A percentile compares a stretch with the other conserved stretches of the same genome.
These are phyloP conservation scores for Apiospora aurea DNA, from an alignment of 2,329 filamentous ascomycete species.

Conservation along the genomic window DNA sequence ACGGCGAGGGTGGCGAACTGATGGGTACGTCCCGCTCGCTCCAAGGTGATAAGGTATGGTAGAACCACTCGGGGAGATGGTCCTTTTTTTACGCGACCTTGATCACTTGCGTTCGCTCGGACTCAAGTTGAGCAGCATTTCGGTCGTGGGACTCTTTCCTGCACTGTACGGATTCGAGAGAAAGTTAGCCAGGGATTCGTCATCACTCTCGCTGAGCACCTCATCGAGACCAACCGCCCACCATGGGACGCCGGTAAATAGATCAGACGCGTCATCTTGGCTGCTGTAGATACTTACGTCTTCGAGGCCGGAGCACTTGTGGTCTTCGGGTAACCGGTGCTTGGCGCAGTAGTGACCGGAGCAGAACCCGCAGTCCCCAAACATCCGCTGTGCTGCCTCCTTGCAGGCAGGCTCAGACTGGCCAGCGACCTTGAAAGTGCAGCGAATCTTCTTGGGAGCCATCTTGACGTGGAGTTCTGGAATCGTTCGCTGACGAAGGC, in stretches of 20 bases:
- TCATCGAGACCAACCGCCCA: slow-evolving; percentile 52
- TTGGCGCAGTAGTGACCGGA: slow-evolving; percentile 92
- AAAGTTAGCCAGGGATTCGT: slow-evolving; percentile 46
- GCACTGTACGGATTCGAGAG: slow-evolving; percentile 61
- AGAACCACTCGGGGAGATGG: slow-evolving; percentile 17
- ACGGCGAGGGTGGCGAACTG: slow-evolving; percentile 1
- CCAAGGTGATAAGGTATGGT: not conserved
- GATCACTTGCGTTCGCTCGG: slow-evolving; percentile 92
- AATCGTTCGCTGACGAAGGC: not conserved
- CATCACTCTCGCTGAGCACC: slow-evolving; percentile 41
- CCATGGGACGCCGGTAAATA: slow-evolving; percentile 37
- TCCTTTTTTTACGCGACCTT: slow-evolving; percentile 73
- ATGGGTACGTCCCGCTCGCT: slow-evolving; percentile 1
- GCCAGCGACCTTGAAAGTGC: slow-evolving; percentile 53
- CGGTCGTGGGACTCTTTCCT: slow-evolving; percentile 96
- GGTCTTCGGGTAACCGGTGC: slow-evolving; percentile 91
- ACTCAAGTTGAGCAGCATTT: slow-evolving; percentile 90
- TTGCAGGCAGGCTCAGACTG: slow-evolving; percentile 80
- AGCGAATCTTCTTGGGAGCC: slow-evolving; percentile 81
- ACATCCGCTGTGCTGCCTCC: slow-evolving; percentile 86
- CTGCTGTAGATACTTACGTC: slow-evolving; percentile 64
- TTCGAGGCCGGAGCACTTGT: slow-evolving; percentile 91
- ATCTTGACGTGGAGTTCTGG: slow-evolving; percentile 45
- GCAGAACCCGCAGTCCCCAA: slow-evolving; percentile 97
- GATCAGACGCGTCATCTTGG: slow-evolving; percentile 28